Evolutionary conservation across 176 grass and related monocot species (phyloP).

Genomic region (Eragrostis curvula): DNA sequence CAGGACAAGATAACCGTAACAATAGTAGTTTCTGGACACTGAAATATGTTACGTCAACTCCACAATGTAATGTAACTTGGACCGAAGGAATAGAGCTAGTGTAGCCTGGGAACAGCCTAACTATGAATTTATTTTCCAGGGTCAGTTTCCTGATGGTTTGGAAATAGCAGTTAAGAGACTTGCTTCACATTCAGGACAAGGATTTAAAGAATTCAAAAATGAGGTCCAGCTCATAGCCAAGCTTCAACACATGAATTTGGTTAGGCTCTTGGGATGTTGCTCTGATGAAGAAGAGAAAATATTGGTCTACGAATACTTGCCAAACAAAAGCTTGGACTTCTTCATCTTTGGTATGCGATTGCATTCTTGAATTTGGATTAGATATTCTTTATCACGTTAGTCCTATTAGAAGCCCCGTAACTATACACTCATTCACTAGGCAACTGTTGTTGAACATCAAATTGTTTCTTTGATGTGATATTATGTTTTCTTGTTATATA

Average conservation of each 20-base stretch:
- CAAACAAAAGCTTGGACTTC: slow-evolving; percentile 57
- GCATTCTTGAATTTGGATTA: background rate
- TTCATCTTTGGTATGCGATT: slow-evolving; percentile 40
- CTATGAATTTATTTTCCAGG: background rate
- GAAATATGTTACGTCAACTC: no score
- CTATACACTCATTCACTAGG: background rate
- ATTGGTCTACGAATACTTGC: slow-evolving; percentile 51
- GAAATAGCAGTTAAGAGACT: slow-evolving; percentile 38
- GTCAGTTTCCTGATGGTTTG: background rate
- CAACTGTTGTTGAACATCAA: no score
- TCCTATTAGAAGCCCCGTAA: no score
- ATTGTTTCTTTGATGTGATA: background rate
- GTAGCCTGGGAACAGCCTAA: no score
- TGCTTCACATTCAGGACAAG: slow-evolving; percentile 42
- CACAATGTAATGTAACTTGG: background rate
- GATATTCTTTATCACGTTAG: background rate
- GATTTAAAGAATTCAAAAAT: slow-evolving; percentile 40
- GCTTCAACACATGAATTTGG: slow-evolving; percentile 46
- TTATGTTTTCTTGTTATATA: background rate
- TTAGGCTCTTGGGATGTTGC: slow-evolving; percentile 50
- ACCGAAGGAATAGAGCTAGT: no score
- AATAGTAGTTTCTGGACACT: background rate
- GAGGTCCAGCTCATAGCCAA: slow-evolving; percentile 52
- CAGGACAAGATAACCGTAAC: background rate
- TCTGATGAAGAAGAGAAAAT: slow-evolving; percentile 48